Evolutionary conservation across 768 basidiomycete species (phyloP).

Genomic region (Suillus plorans): DNA sequence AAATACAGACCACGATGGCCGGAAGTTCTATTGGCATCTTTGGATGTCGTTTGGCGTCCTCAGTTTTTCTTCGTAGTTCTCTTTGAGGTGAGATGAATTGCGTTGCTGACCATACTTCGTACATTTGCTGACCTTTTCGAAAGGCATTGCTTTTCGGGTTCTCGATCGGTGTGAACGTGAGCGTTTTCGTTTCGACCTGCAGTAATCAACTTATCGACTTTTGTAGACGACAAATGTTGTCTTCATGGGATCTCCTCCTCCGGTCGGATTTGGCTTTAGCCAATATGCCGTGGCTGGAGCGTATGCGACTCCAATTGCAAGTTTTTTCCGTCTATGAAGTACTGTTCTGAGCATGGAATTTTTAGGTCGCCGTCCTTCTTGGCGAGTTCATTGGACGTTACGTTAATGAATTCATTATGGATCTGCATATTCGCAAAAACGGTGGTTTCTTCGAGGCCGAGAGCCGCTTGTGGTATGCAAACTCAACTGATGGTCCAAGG

Average conservation of each 20-base stretch:
- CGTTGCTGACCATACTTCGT: background rate
- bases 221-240: slow-evolving; percentile 53
- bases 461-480: slow-evolving; percentile 39
- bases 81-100: slow-evolving; percentile 34
- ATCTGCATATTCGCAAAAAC: slow-evolving; percentile 43
- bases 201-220: background rate
- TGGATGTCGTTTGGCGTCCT: slow-evolving; percentile 49
- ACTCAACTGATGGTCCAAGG: background rate
- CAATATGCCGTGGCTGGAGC: slow-evolving; percentile 41
- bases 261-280: slow-evolving; percentile 47
- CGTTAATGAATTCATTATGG: slow-evolving; percentile 50
- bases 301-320: slow-evolving; percentile 45
- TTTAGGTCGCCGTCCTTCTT: slow-evolving; percentile 46
- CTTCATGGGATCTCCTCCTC: slow-evolving; percentile 47
- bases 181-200: slow-evolving; percentile 2
- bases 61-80: slow-evolving; percentile 40
- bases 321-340: slow-evolving; percentile 9
- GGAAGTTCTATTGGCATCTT: slow-evolving; percentile 30
- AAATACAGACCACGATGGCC: slow-evolving; percentile 45
- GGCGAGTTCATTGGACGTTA: slow-evolving; percentile 53
- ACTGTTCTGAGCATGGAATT: background rate
- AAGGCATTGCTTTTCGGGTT: slow-evolving; percentile 50
- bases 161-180: slow-evolving; percentile 44
- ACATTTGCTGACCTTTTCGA: slow-evolving; percentile 1
- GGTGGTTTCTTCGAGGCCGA: slow-evolving; percentile 56